Evolutionary conservation across 140 eudicot species (phyloP), one percentile per base, ranked within the genome.

Genomic region (Senecio squalidus): DNA sequence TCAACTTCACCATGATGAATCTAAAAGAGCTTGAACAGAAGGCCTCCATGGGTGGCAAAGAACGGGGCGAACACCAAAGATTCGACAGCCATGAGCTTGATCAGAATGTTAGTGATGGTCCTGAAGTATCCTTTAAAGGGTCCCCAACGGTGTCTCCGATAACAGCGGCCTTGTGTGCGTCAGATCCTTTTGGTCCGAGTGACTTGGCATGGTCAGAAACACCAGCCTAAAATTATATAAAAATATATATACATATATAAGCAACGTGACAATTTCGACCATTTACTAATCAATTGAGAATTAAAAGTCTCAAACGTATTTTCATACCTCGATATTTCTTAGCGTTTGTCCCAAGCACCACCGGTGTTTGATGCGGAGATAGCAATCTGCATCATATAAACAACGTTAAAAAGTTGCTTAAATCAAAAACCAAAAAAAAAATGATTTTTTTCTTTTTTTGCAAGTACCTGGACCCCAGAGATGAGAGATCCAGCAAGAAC

Each of bases 351-450:
- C 94, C 96, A 84, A 30, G 96, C 96, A 68, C 94, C 96, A 66
- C 96, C 96, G 14, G 96, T 81, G 85, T 84, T 88, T 29, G 97
- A 89, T 57, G 97, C 95, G 67, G 97, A 84, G 74, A 89, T 82
- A 24, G 95, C 89, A 60, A 89, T 80, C 97, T 89, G 78, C 64
- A 55, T 26, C 22, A 43, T 22, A 47, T 13, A 16, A 59, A 52
- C 15, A 49, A 11, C n/a, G 45, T 50, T 62, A 52, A 1, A 28
- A 58, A 33, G 20, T 22, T 51, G 49, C 6, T 16, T 24, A 16
- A 45, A 23, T 47, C 43, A 68, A 49, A 49, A 34, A 7, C 47
- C 15, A 30, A 27, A 28, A 49, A 30, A 13, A 33, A 4, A 0
- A 45, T 50, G 22, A 9, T 16, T 2, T 28, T 15, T 14, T 51